Percentiles rank a stretch among this genome's conserved stretches.
Evolutionary conservation across 495 filamentous ascomycete genomes (phyloP).

Genomic region (Penicillium pulvis): DNA sequence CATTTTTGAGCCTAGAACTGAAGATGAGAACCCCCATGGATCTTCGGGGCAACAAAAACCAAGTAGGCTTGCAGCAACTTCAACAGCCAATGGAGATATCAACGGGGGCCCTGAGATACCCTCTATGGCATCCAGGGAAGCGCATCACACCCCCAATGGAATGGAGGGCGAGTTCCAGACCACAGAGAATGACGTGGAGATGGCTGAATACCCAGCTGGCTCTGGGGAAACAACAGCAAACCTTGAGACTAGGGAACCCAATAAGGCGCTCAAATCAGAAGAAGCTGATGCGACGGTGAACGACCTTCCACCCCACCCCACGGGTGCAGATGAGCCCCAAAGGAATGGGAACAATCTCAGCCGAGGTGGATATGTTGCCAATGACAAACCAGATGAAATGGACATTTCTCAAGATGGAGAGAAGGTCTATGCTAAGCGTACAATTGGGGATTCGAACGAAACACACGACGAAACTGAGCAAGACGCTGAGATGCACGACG

Average conservation of each 20-base stretch:
- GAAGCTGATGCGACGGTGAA: conserved; percentile 41
- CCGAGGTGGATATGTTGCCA: not conserved
- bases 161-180: not conserved
- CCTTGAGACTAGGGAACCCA: conserved; percentile 13
- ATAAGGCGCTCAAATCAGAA: conserved; percentile 41
- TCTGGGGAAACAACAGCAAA: conserved; percentile 9
- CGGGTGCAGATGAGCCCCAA: conserved; percentile 14
- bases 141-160: conserved; percentile 17
- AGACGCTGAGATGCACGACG: conserved; percentile 44
- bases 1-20: conserved; percentile 42
- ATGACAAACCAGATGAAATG: conserved; percentile 15
- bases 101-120: conserved; percentile 15
- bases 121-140: conserved; percentile 9
- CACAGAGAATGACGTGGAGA: conserved; percentile 44
- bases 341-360: not conserved
- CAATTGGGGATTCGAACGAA: conserved; percentile 7
- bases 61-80: conserved; percentile 15
- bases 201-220: conserved; percentile 37
- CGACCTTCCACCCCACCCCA: conserved; percentile 40
- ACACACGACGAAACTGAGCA: conserved; percentile 27
- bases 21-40: conserved; percentile 19
- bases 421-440: conserved; percentile 10
- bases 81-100: conserved; percentile 10
- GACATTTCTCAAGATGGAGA: conserved; percentile 16
- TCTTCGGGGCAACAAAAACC: conserved; percentile 20